Evolutionary conservation across 2,329 filamentous ascomycete genomes (phyloP), one percentile per base, ranked within the genome.

Genomic region (Paracoccidioides brasiliensis): DNA sequence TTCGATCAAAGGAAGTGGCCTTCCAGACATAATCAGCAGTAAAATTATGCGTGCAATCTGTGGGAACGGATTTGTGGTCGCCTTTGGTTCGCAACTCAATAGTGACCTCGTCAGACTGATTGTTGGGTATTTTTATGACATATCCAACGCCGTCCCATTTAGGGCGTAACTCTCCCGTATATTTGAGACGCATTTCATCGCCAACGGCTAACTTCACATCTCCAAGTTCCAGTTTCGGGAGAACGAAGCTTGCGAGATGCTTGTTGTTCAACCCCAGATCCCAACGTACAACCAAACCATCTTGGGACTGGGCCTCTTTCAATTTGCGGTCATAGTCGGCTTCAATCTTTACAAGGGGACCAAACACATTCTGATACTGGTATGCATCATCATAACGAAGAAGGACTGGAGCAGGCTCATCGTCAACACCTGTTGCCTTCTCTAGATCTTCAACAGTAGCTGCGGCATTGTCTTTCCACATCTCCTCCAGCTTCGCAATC

Each of bases 1-100:
- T 98, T 60, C 93, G 90, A 67, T 98, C 93, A 69, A 98, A 98
- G 0, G 91, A 97, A 0, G 94, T 98, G 12, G 94, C 93, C 70
- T 98, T 98, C 93, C 93, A 98, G 55, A 98, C 93, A 67, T 98
- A 98, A 70, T 98, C 93, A 61, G 91, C 93, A 14, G 90, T 95
- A 73, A 98, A 98, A 71, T 96, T 95, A 73, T 95, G 89, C 0
- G 91, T 95, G 71, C 91, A 93, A 66, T 98, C 91, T 0, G 89
- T 95, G 0, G 93, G 93, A 0, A 97, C 88, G 33, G 86, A 88
- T 72, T 97, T 97, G 74, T 97, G 90, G 68, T 95, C 95, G 59
- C 89, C 90, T 60, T 93, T 91, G 65, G 93, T 89, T 62, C 93
- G 87, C 67, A 98, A 75, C 70, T 98, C 93, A 61, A 98, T 86